A percentile compares a stretch with the other conserved stretches of the same genome.
Evolutionary conservation across 2,329 filamentous ascomycete genomes (phyloP).

Genomic region (Fusarium oligoseptatum): DNA sequence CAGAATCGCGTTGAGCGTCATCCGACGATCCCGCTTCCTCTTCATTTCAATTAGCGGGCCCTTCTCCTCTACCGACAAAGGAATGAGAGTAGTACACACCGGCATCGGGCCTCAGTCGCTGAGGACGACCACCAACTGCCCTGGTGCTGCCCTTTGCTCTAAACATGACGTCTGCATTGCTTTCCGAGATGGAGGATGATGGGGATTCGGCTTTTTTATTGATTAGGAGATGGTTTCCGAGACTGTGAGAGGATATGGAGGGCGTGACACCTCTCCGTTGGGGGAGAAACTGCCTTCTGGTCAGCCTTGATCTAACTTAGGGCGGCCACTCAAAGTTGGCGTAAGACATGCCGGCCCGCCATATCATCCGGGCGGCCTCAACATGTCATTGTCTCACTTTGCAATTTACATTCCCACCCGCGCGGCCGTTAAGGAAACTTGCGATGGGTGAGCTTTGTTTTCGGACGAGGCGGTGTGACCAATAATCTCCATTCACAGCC

Average conservation of each 20-base stretch:
- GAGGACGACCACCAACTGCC: neutral
- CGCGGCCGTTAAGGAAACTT: neutral
- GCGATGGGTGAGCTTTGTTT: neutral
- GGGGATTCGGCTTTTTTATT: neutral
- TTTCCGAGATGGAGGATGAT: neutral
- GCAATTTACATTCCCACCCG: neutral
- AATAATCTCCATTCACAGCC: neutral
- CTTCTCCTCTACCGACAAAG: neutral
- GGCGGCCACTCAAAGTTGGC: neutral
- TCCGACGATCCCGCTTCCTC: neutral
- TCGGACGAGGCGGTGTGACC: neutral
- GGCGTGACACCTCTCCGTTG: neutral
- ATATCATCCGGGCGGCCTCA: neutral
- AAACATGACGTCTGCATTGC: neutral
- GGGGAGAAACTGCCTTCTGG: neutral
- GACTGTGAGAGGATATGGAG: neutral
- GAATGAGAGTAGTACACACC: neutral
- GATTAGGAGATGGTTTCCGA: neutral
- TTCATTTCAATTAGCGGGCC: neutral
- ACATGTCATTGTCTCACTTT: neutral
- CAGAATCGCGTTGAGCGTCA: neutral
- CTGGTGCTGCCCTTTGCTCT: neutral
- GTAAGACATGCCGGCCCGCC: neutral
- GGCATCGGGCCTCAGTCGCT: neutral
- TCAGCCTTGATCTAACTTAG: neutral